Base-by-base conservation (phyloP, 306 rosid species). In the Pyrus communis region DNA sequence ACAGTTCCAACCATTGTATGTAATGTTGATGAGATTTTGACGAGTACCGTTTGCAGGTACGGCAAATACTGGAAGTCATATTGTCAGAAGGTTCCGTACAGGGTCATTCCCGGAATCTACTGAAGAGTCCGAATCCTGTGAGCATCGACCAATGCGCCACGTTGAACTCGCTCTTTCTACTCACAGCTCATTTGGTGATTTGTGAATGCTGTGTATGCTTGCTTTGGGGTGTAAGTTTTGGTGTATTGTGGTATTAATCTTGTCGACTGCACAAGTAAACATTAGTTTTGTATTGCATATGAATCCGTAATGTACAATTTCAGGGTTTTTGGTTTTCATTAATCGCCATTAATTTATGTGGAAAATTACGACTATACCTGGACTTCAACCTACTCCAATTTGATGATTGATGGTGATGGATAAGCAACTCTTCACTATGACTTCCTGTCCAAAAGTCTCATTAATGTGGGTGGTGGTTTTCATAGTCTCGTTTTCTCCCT, bases 41-140 rank as follows among this genome's bases (percentile, higher is more conserved):
- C 54, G 38, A 9, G 52, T 67, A 5, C 63, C 62, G 30, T 73
- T 59, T 78, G 87, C 92, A 95, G 99, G 97, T 95, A 95, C 63
- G 97, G 97, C 27, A 92, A 87, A 77, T 90, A 86, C 84, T 95
- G 99, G 99, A 95, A 92, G 81, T 70, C 78, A 27, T 95, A 95
- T 61, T 90, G 99, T 73, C 89, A 86, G 80, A 92, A 83, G 88
- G 99, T 95, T 54, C 86, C 96, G 15, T 72, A 75, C 88, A 85
- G 92, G 78, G 81, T 95, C 75, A 73, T 95, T 82, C 97, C 99
- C 1, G 99, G 99, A 84, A 84, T 92, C 70, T 90, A 85, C 85
- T 94, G 85, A 89, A 27, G 70, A 28, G 49, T 74, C 70, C 22
- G 15, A 27, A n/a, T 19, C 60, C 51, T 43, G 67, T 59, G 23